Evolutionary conservation across 2,329 filamentous ascomycete species (phyloP).

Genomic region (Neonectria ditissima): DNA sequence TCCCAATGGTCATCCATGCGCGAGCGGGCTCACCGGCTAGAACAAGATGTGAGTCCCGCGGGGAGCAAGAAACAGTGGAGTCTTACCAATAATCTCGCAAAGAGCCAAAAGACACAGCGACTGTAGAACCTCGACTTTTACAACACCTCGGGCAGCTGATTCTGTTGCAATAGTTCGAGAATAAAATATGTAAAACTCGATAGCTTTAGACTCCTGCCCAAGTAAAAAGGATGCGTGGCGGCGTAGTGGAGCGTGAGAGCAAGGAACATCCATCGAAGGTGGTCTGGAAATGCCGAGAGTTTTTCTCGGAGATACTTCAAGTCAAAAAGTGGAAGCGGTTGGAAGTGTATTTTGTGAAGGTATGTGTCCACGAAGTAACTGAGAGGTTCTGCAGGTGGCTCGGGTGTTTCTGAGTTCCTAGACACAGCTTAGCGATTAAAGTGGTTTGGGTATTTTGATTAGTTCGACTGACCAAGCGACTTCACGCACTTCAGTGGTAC

Average conservation of each 20-base stretch:
- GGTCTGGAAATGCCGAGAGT: slow-evolving; percentile 30
- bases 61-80: accelerated
- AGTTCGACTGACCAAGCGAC: no score
- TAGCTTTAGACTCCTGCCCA: slow-evolving; percentile 31
- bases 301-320: slow-evolving; percentile 22
- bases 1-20: slow-evolving; percentile 43
- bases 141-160: slow-evolving; percentile 28
- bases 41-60: accelerated
- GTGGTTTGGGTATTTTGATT: not conserved
- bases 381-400: slow-evolving; percentile 25
- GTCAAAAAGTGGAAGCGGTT: slow-evolving; percentile 36
- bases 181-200: slow-evolving; percentile 36
- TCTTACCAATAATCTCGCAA: slow-evolving; percentile 37
- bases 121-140: slow-evolving; percentile 33
- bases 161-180: slow-evolving; percentile 36
- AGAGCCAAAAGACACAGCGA: slow-evolving; percentile 36
- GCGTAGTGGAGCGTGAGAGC: slow-evolving; percentile 30
- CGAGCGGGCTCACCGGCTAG: slow-evolving; percentile 32
- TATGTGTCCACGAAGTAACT: slow-evolving; percentile 32
- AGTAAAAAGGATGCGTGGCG: slow-evolving; percentile 32
- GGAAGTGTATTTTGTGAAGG: slow-evolving; percentile 34
- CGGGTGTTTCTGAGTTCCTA: slow-evolving; percentile 33
- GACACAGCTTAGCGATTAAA: not conserved
- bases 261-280: slow-evolving; percentile 37
- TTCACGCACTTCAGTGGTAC: no score